A percentile compares a stretch with the other conserved stretches of the same genome.
phyloP scores from a whole-genome alignment of 2,329 filamentous ascomycete genomes.

The Cytospora schulzeri region DNA sequence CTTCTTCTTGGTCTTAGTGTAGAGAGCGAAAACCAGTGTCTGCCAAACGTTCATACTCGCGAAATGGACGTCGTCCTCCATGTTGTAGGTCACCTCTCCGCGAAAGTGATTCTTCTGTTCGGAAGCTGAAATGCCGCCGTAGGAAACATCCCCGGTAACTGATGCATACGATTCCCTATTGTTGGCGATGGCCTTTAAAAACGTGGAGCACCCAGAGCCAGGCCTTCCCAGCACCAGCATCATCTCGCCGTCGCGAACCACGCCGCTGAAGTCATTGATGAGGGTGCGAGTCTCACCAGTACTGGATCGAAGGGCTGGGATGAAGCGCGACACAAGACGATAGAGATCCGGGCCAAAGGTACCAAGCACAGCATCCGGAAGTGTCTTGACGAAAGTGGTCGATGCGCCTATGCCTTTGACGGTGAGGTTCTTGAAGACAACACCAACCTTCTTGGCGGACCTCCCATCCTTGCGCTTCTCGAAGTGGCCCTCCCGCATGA shows the following conservation, averaged over 20 bases:
- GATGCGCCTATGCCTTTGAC: slow-evolving; percentile 72
- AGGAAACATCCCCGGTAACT: slow-evolving; percentile 67
- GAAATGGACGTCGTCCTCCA: slow-evolving; percentile 65
- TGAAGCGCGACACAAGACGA: slow-evolving; percentile 51
- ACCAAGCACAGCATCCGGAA: slow-evolving; percentile 73
- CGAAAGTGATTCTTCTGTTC: slow-evolving; percentile 57
- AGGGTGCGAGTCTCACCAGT: slow-evolving; percentile 30
- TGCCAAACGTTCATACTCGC: slow-evolving; percentile 68
- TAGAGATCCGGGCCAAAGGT: slow-evolving; percentile 83
- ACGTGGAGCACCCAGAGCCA: slow-evolving; percentile 58
- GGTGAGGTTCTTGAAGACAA: slow-evolving; percentile 74
- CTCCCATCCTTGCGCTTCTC: slow-evolving; percentile 70
- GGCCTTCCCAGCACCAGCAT: slow-evolving; percentile 60
- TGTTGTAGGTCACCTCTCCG: slow-evolving; percentile 67
- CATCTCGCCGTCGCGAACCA: slow-evolving; percentile 59
- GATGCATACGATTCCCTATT: slow-evolving; percentile 64
- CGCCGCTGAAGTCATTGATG: slow-evolving; percentile 57
- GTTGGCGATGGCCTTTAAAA: slow-evolving; percentile 68
- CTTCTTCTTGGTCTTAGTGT: slow-evolving; percentile 63
- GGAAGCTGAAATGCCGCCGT: slow-evolving; percentile 52
- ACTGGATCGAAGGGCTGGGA: slow-evolving; percentile 36
- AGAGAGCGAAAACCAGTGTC: slow-evolving; percentile 68
- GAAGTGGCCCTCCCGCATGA: slow-evolving; percentile 74
- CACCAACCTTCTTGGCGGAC: slow-evolving; percentile 76
- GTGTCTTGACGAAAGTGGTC: slow-evolving; percentile 68